Conservation (phyloP, 805 yeast species). For the Candida ponderosae region DNA sequence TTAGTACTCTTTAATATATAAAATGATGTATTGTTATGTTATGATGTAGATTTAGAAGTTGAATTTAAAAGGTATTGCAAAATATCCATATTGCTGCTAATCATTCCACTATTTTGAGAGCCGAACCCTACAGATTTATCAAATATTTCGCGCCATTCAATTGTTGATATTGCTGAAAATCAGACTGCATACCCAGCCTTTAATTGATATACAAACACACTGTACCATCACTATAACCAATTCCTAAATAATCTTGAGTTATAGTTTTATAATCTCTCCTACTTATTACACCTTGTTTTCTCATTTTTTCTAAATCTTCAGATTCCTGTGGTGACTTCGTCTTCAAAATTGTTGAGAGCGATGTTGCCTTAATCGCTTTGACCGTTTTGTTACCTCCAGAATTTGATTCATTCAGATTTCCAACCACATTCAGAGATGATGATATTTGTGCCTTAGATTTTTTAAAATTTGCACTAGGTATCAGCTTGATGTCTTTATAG, state of each 20-base stretch:
- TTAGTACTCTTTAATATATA: too few relatives aligned
- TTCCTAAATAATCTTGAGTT: constrained; percentile 26
- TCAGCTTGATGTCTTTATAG: constrained; percentile 8
- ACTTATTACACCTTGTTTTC: not conserved
- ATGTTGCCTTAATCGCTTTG: constrained; percentile 19
- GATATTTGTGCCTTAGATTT: constrained; percentile 18
- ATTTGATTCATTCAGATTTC: constrained; percentile 22
- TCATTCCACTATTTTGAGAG: too few relatives aligned
- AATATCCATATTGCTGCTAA: too few relatives aligned
- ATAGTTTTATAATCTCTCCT: constrained; percentile 18
- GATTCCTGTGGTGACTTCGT: constrained; percentile 5
- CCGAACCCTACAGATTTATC: too few relatives aligned
- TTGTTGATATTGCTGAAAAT: too few relatives aligned
- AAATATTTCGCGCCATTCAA: too few relatives aligned
- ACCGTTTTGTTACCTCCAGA: constrained; percentile 19
- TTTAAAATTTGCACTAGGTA: constrained; percentile 7
- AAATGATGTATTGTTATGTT: too few relatives aligned
- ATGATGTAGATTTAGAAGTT: too few relatives aligned
- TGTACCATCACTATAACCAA: constrained; percentile 51
- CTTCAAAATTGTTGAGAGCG: constrained; percentile 13
- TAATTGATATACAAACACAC: constrained; percentile 1
- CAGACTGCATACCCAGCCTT: too few relatives aligned
- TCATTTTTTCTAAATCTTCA: not conserved
- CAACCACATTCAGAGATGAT: constrained; percentile 19
- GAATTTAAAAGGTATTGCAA: too few relatives aligned